These are phyloP conservation scores for Aspergillus sp. DNA, from an alignment of 2,329 filamentous ascomycete species.

Conservation along the genomic window DNA sequence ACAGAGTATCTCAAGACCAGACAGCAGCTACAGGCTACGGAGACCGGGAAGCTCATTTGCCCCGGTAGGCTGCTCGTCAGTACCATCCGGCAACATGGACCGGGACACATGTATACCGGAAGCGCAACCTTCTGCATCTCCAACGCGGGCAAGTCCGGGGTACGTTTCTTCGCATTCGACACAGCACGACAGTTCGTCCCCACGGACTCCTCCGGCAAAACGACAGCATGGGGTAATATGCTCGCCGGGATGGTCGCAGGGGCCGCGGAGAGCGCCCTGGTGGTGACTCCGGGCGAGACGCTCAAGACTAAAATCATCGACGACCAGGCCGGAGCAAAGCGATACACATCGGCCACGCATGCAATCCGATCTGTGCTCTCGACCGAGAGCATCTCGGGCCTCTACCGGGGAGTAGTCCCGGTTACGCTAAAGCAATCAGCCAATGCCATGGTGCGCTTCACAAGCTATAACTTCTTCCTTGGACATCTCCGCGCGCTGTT, in stretches of 20 bases:
- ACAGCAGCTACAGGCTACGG: slow-evolving; percentile 13
- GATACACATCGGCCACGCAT: slow-evolving; percentile 52
- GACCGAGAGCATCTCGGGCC: slow-evolving; percentile 53
- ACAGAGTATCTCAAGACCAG: slow-evolving; percentile 20
- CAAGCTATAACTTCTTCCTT: slow-evolving; percentile 62
- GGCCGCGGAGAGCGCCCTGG: slow-evolving; percentile 57
- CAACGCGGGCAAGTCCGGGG: slow-evolving; percentile 19
- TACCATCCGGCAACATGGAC: slow-evolving; percentile 13
- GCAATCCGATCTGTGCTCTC: slow-evolving; percentile 49
- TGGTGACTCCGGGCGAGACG: slow-evolving; percentile 65
- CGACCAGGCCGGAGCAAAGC: slow-evolving; percentile 45
- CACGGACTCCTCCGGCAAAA: background rate
- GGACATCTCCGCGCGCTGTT: slow-evolving; percentile 31
- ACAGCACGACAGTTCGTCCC: slow-evolving; percentile 14
- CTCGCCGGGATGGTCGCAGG: slow-evolving; percentile 62
- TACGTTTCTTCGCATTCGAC: slow-evolving; percentile 21
- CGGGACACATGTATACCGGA: slow-evolving; percentile 14
- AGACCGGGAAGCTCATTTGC: background rate
- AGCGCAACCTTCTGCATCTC: slow-evolving; percentile 17
- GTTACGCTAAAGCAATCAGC: slow-evolving; percentile 59
- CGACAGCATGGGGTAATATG: slow-evolving; percentile 56
- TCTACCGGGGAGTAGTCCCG: slow-evolving; percentile 59
- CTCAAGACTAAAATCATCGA: slow-evolving; percentile 68
- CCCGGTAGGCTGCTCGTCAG: slow-evolving; percentile 3
- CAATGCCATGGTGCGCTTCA: slow-evolving; percentile 51